Evolutionary conservation across 805 yeast species (phyloP).

Genomic region (Candida gorgasii): DNA sequence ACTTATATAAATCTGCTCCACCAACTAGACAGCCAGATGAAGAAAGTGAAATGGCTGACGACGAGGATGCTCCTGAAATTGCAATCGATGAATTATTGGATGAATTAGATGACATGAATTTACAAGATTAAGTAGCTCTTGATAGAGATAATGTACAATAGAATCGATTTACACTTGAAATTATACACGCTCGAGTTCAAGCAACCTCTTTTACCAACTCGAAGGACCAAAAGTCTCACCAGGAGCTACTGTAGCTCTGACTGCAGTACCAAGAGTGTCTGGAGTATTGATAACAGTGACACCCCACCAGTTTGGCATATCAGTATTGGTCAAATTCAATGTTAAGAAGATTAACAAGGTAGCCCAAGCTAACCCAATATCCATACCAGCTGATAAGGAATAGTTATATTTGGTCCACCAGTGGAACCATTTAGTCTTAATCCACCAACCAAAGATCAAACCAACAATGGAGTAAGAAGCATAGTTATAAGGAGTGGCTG

Average conservation of each 20-base stretch:
- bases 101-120: slow-evolving; percentile 90
- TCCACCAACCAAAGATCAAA: slow-evolving; percentile 35
- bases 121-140: slow-evolving; percentile 48
- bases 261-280: slow-evolving; percentile 28
- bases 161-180: background rate
- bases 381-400: slow-evolving; percentile 46
- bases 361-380: slow-evolving; percentile 44
- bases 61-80: slow-evolving; percentile 84
- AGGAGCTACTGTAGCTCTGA: slow-evolving; percentile 28
- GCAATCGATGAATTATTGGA: slow-evolving; percentile 91
- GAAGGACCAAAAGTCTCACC: slow-evolving; percentile 51
- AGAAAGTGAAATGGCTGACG: slow-evolving; percentile 49
- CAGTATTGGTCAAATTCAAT: slow-evolving; percentile 17
- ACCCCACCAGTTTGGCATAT: slow-evolving; percentile 66
- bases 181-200: no score
- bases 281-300: slow-evolving; percentile 43
- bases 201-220: slow-evolving; percentile 43
- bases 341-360: slow-evolving; percentile 40
- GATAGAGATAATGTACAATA: slow-evolving; percentile 2
- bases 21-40: slow-evolving; percentile 33
- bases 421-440: slow-evolving; percentile 43
- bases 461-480: slow-evolving; percentile 48
- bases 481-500: slow-evolving; percentile 72
- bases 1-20: slow-evolving; percentile 71
- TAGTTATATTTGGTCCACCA: slow-evolving; percentile 43